Evolutionary conservation across 2,329 filamentous ascomycete species (phyloP).

Genomic region (Hymenoscyphus linearis): DNA sequence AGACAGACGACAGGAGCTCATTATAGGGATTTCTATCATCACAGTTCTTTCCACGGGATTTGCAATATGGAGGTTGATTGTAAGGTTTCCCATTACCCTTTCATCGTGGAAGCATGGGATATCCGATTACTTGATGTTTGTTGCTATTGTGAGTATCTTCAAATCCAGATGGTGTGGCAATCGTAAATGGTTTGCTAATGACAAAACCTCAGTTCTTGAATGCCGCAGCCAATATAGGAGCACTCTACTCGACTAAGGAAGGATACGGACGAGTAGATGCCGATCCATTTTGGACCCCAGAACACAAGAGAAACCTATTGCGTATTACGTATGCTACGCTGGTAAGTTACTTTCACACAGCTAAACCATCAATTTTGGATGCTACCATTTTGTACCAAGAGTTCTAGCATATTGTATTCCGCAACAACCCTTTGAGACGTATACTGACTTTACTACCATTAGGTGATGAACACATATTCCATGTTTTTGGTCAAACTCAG

Average conservation of each 20-base stretch:
- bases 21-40: not conserved
- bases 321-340: not conserved
- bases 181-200: not conserved
- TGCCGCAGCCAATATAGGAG: not conserved
- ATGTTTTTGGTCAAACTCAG: slow-evolving; percentile 1
- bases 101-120: not conserved
- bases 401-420: too few relatives aligned
- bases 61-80: slow-evolving; percentile 2
- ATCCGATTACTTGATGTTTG: not conserved
- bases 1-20: not conserved
- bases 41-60: not conserved
- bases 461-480: slow-evolving; percentile 1
- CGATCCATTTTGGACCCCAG: not conserved
- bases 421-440: too few relatives aligned
- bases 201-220: not conserved
- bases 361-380: too few relatives aligned
- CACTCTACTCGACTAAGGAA: not conserved
- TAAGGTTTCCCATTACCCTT: not conserved
- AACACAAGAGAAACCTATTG: not conserved
- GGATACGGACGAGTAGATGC: not conserved
- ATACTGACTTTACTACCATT: not conserved
- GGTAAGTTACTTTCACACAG: not conserved
- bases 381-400: too few relatives aligned
- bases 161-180: not conserved
- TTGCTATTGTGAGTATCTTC: not conserved